Conservation (phyloP, 495 filamentous ascomycete genomes). For the Hyphodiscus hymeniophilus region DNA sequence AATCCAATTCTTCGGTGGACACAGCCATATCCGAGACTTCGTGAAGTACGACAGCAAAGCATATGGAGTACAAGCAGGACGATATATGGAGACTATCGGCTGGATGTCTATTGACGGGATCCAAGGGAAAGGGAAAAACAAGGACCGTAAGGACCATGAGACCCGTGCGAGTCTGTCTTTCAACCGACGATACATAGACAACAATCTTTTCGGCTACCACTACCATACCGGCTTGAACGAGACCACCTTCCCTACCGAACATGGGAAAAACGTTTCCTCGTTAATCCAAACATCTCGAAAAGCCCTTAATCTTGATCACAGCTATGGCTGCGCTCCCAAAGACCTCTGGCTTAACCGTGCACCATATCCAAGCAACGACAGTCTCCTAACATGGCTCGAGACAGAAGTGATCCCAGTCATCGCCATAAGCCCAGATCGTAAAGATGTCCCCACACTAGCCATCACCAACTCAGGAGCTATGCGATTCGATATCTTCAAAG, state of each 20-base stretch:
- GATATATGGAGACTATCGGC: constrained; percentile 97
- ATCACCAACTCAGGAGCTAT: constrained; percentile 85
- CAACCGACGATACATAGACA: constrained; percentile 83
- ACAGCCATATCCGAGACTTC: constrained; percentile 85
- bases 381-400: constrained; percentile 76
- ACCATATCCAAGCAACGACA: constrained; percentile 58
- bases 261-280: constrained; percentile 64
- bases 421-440: constrained; percentile 32
- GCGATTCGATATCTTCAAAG: constrained; percentile 92
- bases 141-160: constrained; percentile 14
- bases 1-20: constrained; percentile 91
- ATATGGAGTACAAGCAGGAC: constrained; percentile 77
- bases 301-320: constrained; percentile 60
- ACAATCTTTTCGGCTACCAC: constrained; percentile 79
- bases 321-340: constrained; percentile 75
- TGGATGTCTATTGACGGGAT: constrained; percentile 84
- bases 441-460: constrained; percentile 50
- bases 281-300: constrained; percentile 63
- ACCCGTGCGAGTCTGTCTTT: constrained; percentile 42
- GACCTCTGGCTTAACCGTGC: constrained; percentile 73
- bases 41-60: constrained; percentile 72
- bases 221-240: constrained; percentile 69
- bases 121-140: constrained; percentile 24
- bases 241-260: constrained; percentile 67
- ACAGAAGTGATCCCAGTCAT: constrained; percentile 60